Evolutionary conservation across 805 yeast species (phyloP), one percentile per base, ranked within the genome.

Genomic region (Lachancea quebecensis): DNA sequence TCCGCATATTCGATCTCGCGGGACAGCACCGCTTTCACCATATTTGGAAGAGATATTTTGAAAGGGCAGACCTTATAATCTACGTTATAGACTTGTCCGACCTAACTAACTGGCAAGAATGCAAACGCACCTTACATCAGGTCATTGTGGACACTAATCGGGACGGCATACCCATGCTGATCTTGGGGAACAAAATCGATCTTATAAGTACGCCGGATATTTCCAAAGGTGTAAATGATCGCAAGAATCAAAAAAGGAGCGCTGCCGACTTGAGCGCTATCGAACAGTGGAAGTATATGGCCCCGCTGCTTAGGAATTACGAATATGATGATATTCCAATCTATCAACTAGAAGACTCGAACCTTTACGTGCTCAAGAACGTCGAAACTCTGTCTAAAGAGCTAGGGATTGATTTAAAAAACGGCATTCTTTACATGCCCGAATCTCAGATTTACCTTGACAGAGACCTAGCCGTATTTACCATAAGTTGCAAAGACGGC

Each of bases 41-140:
- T 27, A 40, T 53, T 17, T 55, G 59, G 59, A 49, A 53, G 11
- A 38, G 54, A 12, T 53, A 53, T 41, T 52, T 55, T 34, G 50
- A 45, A 16, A 51, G 49, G 38, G 56, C 49, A 10, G 59, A 55
- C 35, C 48, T 55, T 14, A 47, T 55, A 10, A 49, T 55, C 14
- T 55, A 48, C 50, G 47, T 55, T 50, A 40, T 55, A 32, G 59
- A 55, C 39, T 45, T 55, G n/a, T 51, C 57, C 36, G 59, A 55
- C 44, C 15, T 50, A 29, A 47, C 45, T 18, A 44, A 34, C 39
- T 48, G 55, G 42, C 45, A 44, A 10, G 50, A 51, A 40, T 44
- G 52, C 15, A 49, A 50, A 32, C 31, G 35, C 16, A 51, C 46
- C 30, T 42, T 55, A 8, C 48, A 45, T 6, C 47, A 47, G 31